Evolutionary conservation across 768 basidiomycete species (phyloP).

Genomic region (Russula sp.): DNA sequence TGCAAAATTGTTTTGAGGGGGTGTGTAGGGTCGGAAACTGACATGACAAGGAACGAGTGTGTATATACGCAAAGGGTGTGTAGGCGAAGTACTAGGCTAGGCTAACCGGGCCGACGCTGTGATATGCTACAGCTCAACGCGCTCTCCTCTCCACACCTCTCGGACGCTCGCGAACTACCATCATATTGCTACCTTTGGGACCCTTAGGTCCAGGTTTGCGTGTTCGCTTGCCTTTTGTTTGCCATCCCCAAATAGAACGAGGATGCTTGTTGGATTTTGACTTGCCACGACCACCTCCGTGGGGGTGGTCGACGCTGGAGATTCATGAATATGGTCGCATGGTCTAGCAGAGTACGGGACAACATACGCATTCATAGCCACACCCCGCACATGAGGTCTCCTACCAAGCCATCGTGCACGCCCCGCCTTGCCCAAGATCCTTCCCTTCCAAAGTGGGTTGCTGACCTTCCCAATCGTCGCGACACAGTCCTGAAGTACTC

Average conservation of each 20-base stretch:
- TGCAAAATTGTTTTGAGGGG: conserved; percentile 60
- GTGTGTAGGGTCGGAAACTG: conserved; percentile 28
- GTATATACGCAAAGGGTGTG: neutral
- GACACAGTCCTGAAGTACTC: conserved; percentile 69
- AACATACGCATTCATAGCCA: conserved; percentile 91
- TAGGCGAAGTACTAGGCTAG: neutral
- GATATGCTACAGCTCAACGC: conserved; percentile 1
- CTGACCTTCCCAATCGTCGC: conserved; percentile 91
- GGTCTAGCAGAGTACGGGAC: neutral
- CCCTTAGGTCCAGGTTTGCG: conserved; percentile 89
- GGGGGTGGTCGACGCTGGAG: conserved; percentile 80
- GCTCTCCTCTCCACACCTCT: conserved; percentile 52
- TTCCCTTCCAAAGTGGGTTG: conserved; percentile 83
- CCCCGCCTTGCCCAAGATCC: conserved; percentile 87
- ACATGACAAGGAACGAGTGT: neutral
- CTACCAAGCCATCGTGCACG: conserved; percentile 79
- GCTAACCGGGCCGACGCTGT: conserved; percentile 1
- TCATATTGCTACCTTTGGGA: conserved; percentile 83
- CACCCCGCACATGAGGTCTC: conserved; percentile 83
- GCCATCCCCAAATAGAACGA: conserved; percentile 87
- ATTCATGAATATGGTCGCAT: conserved; percentile 2
- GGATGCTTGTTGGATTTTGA: conserved; percentile 95
- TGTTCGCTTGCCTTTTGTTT: conserved; percentile 87
- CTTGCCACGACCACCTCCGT: conserved; percentile 97
- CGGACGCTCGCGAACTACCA: conserved; percentile 81